phyloP scores from a whole-genome alignment of 768 basidiomycete species.

The Amanita exitialis region DNA sequence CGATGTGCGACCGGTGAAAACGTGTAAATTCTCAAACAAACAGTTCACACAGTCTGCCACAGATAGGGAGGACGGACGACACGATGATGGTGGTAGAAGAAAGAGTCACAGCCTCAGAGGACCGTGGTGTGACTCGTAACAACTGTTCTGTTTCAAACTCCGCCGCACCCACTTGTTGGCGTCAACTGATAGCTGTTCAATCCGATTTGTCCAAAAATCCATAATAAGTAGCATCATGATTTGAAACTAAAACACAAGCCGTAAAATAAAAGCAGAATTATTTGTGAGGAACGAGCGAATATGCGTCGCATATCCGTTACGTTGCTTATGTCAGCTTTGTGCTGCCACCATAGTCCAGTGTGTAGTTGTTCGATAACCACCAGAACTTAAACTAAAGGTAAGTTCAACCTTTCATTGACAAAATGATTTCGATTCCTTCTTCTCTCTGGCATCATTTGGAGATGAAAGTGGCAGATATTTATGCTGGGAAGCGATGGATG shows the following conservation, averaged over 20 bases:
- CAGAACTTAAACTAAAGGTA: conserved; percentile 32
- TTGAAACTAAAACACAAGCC: not conserved
- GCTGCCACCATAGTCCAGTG: too few relatives aligned
- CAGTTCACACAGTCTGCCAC: conserved; percentile 40
- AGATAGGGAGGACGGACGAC: conserved; percentile 25
- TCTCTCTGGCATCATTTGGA: conserved; percentile 10
- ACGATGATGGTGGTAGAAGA: conserved; percentile 28
- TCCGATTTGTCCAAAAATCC: not conserved
- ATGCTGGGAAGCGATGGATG: conserved; percentile 24
- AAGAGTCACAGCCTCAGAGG: conserved; percentile 11
- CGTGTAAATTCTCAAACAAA: conserved; percentile 24
- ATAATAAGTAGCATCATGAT: not conserved
- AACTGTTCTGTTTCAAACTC: conserved; percentile 20
- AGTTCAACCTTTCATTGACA: conserved; percentile 12
- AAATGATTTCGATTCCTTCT: not conserved
- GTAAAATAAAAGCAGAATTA: not conserved
- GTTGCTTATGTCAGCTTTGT: conserved; percentile 25
- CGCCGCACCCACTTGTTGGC: conserved; percentile 9
- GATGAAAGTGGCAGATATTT: conserved; percentile 15
- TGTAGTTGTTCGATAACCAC: conserved; percentile 17
- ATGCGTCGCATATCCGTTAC: not conserved
- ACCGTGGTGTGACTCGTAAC: conserved; percentile 9
- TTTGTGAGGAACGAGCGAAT: not conserved
- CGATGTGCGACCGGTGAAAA: conserved; percentile 12
- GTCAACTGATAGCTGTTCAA: not conserved